phyloP scores from a whole-genome alignment of 768 basidiomycete genomes.

The Rubroboletus pulcherrimus region DNA sequence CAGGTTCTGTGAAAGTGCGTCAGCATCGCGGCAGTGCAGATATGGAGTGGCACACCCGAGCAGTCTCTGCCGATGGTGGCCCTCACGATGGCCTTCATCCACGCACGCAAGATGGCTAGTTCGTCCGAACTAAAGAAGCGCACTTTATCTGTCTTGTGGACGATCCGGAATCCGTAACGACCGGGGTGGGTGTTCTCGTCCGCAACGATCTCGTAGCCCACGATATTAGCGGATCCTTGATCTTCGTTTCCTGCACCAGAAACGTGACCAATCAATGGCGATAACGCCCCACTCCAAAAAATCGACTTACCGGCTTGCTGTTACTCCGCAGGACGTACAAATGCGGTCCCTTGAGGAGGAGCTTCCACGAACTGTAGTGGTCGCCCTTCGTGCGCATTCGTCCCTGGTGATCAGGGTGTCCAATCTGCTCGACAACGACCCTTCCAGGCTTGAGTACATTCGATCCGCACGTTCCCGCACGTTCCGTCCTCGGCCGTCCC shows the following conservation, averaged over 20 bases:
- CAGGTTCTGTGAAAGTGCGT: conserved; percentile 59
- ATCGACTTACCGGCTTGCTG: conserved; percentile 41
- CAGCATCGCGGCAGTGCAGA: not conserved
- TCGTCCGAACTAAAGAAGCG: conserved; percentile 94
- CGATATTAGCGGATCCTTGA: conserved; percentile 91
- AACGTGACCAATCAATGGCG: not conserved
- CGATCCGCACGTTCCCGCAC: conserved; percentile 21
- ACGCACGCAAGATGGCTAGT: conserved; percentile 76
- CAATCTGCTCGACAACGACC: conserved; percentile 87
- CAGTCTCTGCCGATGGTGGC: conserved; percentile 95
- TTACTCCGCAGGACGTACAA: conserved; percentile 83
- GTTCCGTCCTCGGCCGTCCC: conserved; percentile 22
- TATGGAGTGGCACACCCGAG: conserved; percentile 53
- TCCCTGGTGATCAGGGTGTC: conserved; percentile 82
- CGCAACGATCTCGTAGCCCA: conserved; percentile 88
- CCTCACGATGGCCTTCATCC: conserved; percentile 99
- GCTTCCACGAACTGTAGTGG: conserved; percentile 89
- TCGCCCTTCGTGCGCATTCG: conserved; percentile 98
- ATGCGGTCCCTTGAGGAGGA: conserved; percentile 77
- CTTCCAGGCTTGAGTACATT: conserved; percentile 52
- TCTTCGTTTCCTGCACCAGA: conserved; percentile 71
- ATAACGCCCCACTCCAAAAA: not conserved
- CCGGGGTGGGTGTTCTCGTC: conserved; percentile 93
- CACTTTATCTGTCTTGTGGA: conserved; percentile 81
- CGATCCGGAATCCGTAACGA: conserved; percentile 90